Percentiles rank a stretch among this genome's conserved stretches.
Conservation (phyloP, 352 stramenopile genomes). For the Pythium dissotocum region DNA sequence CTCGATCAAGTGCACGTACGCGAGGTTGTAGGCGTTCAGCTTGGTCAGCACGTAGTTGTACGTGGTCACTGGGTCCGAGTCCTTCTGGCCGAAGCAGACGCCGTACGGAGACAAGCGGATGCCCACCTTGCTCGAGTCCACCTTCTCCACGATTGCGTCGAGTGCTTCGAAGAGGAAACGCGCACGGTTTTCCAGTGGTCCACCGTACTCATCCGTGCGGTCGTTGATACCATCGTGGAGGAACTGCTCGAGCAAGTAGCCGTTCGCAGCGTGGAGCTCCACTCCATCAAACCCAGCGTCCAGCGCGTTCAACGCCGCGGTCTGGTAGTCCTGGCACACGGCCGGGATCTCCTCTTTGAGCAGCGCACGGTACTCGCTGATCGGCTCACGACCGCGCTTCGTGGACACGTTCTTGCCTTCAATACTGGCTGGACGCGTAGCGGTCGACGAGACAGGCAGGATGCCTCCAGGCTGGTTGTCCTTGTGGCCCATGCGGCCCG, state of each 20-base stretch:
- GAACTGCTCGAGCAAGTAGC: conserved; percentile 89
- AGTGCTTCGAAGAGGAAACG: conserved; percentile 59
- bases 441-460: conserved; percentile 37
- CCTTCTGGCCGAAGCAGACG: conserved; percentile 37
- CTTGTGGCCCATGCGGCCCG: conserved; percentile 53
- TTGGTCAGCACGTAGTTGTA: conserved; percentile 56
- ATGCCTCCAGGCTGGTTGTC: conserved; percentile 30
- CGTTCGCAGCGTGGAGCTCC: conserved; percentile 88
- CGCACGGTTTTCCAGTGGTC: conserved; percentile 61
- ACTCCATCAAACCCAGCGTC: conserved; percentile 32
- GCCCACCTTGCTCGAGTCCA: conserved; percentile 15
- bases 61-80: conserved; percentile 47
- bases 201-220: conserved; percentile 74
- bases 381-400: conserved; percentile 23
- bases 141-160: conserved; percentile 31
- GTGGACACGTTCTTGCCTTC: neutral
- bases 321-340: conserved; percentile 60
- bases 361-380: conserved; percentile 50
- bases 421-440: conserved; percentile 13
- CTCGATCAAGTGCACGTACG: conserved; percentile 68
- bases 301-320: conserved; percentile 43
- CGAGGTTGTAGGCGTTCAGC: conserved; percentile 62
- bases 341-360: conserved; percentile 60
- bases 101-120: conserved; percentile 30
- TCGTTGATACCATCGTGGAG: conserved; percentile 62